Evolutionary conservation across 176 grass and related monocot species (phyloP).

Genomic region (Bothriochloa decipiens): DNA sequence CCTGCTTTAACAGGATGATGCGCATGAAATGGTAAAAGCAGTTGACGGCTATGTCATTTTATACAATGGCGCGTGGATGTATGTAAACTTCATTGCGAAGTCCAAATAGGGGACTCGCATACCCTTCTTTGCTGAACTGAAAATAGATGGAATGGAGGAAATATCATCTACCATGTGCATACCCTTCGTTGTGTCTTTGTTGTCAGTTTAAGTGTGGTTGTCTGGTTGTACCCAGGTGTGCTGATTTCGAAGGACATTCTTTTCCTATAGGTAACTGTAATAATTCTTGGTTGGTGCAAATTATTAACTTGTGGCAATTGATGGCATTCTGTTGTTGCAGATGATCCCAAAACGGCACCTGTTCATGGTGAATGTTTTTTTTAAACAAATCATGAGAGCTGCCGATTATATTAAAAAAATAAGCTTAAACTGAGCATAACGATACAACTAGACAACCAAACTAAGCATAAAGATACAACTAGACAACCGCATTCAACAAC

Average conservation of each 20-base stretch:
- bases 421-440: too few species aligned
- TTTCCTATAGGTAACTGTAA: not conserved
- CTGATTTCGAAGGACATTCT: too few species aligned
- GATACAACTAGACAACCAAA: too few species aligned
- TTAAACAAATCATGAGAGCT: too few species aligned
- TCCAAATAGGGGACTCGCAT: not conserved
- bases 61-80: not conserved
- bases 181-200: too few species aligned
- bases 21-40: conserved; percentile 10
- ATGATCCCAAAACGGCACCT: too few species aligned
- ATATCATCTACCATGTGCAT: not conserved
- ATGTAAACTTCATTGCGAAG: conserved; percentile 13
- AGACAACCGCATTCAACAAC: too few species aligned
- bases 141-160: not conserved
- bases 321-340: not conserved
- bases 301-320: not conserved
- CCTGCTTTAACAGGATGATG: not conserved
- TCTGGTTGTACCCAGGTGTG: not conserved
- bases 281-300: not conserved
- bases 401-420: too few species aligned
- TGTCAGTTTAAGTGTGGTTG: too few species aligned
- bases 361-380: too few species aligned
- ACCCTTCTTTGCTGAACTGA: conserved; percentile 15
- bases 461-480: too few species aligned
- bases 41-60: not conserved